Conservation (phyloP, 106 monocot species). For the Chionographis japonica region DNA sequence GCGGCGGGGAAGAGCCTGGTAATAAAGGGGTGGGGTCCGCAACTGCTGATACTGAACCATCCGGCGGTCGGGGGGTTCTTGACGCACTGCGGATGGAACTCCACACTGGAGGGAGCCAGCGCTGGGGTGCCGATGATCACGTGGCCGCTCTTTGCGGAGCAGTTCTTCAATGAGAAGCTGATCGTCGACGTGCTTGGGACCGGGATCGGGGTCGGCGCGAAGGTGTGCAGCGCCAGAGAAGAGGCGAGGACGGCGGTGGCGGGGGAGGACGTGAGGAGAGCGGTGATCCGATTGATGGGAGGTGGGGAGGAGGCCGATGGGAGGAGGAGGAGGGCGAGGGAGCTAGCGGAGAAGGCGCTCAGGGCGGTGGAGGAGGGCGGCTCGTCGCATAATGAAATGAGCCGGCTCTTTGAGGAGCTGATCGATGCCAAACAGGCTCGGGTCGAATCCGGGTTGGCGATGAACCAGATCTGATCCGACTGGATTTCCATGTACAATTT, state of each 20-base stretch:
- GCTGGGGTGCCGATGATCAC: conserved; percentile 32
- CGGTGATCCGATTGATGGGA: conserved; percentile 14
- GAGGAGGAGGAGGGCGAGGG: conserved; percentile 22
- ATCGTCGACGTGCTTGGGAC: conserved; percentile 15
- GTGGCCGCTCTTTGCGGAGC: conserved; percentile 31
- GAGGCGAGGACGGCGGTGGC: not conserved
- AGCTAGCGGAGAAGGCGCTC: conserved; percentile 9
- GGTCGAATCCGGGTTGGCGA: no score
- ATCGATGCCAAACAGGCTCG: not conserved
- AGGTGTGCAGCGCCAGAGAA: not conserved
- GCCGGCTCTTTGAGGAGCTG: conserved; percentile 5
- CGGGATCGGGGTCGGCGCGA: conserved; percentile 5
- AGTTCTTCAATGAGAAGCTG: conserved; percentile 33
- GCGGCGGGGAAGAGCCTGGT: conserved; percentile 2
- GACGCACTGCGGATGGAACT: conserved; percentile 65
- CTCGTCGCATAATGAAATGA: conserved; percentile 9
- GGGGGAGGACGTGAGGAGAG: not conserved
- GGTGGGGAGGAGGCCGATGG: conserved; percentile 11
- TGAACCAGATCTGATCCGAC: no score
- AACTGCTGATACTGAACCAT: conserved; percentile 18
- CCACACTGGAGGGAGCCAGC: conserved; percentile 20
- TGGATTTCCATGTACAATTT: no score
- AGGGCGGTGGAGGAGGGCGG: conserved; percentile 27
- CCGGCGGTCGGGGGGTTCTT: conserved; percentile 29
- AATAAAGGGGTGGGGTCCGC: conserved; percentile 24